Percentiles rank a stretch among this genome's conserved stretches.
Evolutionary conservation across 148 eudicot genomes (phyloP).

Genomic region (Arctostaphylos glauca): DNA sequence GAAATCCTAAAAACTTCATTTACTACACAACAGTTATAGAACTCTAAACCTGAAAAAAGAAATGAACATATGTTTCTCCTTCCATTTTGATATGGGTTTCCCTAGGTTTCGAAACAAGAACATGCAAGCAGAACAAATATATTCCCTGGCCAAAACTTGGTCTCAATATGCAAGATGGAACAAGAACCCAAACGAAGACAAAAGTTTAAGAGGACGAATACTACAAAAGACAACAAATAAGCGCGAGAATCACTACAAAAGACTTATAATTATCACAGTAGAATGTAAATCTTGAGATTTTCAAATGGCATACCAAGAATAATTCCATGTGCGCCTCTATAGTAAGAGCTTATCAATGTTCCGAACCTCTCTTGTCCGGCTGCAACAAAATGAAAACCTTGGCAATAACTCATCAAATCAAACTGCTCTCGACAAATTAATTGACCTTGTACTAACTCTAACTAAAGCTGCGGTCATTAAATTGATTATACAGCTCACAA

Average conservation of each 20-base stretch:
- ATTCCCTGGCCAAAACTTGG: background rate
- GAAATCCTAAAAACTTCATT: background rate
- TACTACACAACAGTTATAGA: background rate
- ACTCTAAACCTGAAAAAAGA: background rate
- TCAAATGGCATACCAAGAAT: conserved; percentile 46
- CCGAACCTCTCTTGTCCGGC: conserved; percentile 83
- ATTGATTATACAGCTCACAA: background rate
- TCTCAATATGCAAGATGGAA: background rate
- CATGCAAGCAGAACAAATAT: background rate
- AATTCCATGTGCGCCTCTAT: conserved; percentile 71
- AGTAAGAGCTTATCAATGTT: conserved; percentile 55
- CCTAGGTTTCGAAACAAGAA: conserved; percentile 3
- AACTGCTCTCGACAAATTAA: background rate
- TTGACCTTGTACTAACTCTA: background rate
- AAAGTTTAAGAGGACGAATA: background rate
- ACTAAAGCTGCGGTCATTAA: background rate
- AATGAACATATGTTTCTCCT: background rate
- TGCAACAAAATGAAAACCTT: conserved; percentile 26
- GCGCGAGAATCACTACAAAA: too few species aligned
- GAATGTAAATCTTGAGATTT: background rate
- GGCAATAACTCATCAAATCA: background rate
- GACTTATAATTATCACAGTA: background rate
- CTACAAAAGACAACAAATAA: background rate
- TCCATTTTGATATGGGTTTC: background rate
- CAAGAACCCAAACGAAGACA: background rate